phyloP scores from a whole-genome alignment of 768 basidiomycete genomes.

The Cyclocybe cylindracea region DNA sequence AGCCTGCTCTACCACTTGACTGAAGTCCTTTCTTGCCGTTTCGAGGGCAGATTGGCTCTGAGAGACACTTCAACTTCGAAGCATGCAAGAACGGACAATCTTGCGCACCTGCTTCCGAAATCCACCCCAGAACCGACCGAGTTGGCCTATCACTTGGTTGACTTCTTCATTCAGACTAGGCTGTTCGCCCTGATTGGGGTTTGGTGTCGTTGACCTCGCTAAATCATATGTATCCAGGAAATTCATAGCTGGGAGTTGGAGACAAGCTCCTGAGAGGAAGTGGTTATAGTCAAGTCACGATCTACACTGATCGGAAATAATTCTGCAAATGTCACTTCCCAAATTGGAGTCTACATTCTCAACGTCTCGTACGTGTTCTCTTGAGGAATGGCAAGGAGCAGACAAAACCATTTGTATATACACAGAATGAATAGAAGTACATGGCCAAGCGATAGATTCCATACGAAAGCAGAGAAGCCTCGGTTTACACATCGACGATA shows the following conservation, averaged over 20 bases:
- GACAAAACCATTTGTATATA: too few relatives aligned
- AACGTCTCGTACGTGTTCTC: too few relatives aligned
- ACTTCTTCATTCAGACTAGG: conserved; percentile 83
- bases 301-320: too few relatives aligned
- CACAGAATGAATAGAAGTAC: too few relatives aligned
- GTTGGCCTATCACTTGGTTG: conserved; percentile 82
- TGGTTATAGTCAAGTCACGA: too few relatives aligned
- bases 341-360: too few relatives aligned
- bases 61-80: background rate
- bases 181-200: conserved; percentile 46
- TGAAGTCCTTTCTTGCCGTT: conserved; percentile 71
- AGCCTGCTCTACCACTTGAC: conserved; percentile 74
- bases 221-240: conserved; percentile 74
- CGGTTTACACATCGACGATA: background rate
- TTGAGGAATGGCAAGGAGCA: too few relatives aligned
- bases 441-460: background rate
- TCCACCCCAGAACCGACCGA: conserved; percentile 88
- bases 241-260: conserved; percentile 50
- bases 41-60: conserved; percentile 74
- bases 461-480: background rate
- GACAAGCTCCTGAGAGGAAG: too few relatives aligned
- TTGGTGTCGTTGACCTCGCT: conserved; percentile 44
- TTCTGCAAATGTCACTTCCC: too few relatives aligned
- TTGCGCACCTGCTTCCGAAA: conserved; percentile 80
- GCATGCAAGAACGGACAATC: background rate